These are phyloP conservation scores for Rhizopus delemar DNA, from an alignment of 371 early-diverging fungal genomes.

Conservation along the genomic window DNA sequence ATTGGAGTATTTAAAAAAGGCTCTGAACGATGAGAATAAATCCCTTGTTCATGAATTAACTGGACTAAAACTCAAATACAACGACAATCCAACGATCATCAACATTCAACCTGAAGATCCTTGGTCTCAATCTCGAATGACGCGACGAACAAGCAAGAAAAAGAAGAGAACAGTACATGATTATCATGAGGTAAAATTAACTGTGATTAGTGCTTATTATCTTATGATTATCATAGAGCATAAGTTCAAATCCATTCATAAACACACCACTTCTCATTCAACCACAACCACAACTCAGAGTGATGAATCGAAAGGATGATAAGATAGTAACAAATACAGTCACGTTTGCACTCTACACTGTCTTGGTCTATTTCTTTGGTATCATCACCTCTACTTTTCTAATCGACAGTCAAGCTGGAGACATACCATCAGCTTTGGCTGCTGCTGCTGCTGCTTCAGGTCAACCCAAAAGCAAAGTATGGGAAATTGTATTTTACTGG, in stretches of 20 bases:
- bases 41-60: slow-evolving; percentile 38
- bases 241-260: not conserved
- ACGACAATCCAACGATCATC: not conserved
- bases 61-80: slow-evolving; percentile 27
- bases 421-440: slow-evolving; percentile 39
- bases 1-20: slow-evolving; percentile 30
- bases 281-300: slow-evolving; percentile 8
- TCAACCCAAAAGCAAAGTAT: slow-evolving; percentile 40
- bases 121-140: slow-evolving; percentile 40
- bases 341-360: slow-evolving; percentile 57
- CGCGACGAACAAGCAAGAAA: slow-evolving; percentile 30
- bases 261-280: not conserved
- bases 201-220: not conserved
- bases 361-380: slow-evolving; percentile 57
- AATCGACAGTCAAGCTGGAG: slow-evolving; percentile 37
- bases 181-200: slow-evolving; percentile 34
- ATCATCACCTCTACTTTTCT: slow-evolving; percentile 58
- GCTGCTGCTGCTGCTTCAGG: slow-evolving; percentile 40
- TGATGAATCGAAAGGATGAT: slow-evolving; percentile 32
- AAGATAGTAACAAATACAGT: slow-evolving; percentile 51
- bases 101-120: slow-evolving; percentile 19
- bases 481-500: slow-evolving; percentile 53
- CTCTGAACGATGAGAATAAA: slow-evolving; percentile 36
- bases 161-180: slow-evolving; percentile 41
- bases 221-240: not conserved